Conservation (phyloP, 495 filamentous ascomycete genomes). For the Penicillium antarcticum region DNA sequence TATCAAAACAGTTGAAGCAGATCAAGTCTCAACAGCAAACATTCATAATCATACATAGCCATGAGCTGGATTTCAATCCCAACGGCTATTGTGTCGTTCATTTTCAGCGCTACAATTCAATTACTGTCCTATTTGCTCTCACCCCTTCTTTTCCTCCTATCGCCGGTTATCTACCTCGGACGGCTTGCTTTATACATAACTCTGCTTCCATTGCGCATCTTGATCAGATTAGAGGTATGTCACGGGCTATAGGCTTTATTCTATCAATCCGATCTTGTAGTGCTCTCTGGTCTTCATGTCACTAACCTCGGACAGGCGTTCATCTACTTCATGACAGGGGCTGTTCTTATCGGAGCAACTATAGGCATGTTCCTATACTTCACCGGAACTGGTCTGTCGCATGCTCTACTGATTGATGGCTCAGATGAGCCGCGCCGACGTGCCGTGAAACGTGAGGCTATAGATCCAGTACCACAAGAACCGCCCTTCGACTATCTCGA, state of each 20-base stretch:
- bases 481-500: constrained; percentile 35
- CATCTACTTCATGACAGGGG: constrained; percentile 21
- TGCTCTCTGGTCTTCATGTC: neutral
- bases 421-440: constrained; percentile 8
- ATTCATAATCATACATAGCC: constrained; percentile 1
- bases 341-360: constrained; percentile 16
- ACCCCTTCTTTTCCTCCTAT: constrained; percentile 30
- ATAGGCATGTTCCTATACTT: constrained; percentile 19
- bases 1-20: constrained; percentile 2
- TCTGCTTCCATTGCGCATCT: constrained; percentile 39
- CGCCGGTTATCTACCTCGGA: constrained; percentile 46
- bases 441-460: neutral
- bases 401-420: constrained; percentile 13
- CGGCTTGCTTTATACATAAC: constrained; percentile 30
- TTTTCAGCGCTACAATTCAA: constrained; percentile 34
- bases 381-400: constrained; percentile 11
- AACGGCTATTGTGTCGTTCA: neutral
- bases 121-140: constrained; percentile 32
- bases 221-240: constrained; percentile 64
- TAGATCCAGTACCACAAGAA: constrained; percentile 5
- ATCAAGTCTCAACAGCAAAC: neutral
- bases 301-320: constrained; percentile 17
- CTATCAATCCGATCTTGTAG: neutral
- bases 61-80: constrained; percentile 5
- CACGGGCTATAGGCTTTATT: neutral